Percentiles rank a stretch among this genome's conserved stretches.
Evolutionary conservation across 2,329 filamentous ascomycete species (phyloP).

Genomic region (Beauveria asiatica): DNA sequence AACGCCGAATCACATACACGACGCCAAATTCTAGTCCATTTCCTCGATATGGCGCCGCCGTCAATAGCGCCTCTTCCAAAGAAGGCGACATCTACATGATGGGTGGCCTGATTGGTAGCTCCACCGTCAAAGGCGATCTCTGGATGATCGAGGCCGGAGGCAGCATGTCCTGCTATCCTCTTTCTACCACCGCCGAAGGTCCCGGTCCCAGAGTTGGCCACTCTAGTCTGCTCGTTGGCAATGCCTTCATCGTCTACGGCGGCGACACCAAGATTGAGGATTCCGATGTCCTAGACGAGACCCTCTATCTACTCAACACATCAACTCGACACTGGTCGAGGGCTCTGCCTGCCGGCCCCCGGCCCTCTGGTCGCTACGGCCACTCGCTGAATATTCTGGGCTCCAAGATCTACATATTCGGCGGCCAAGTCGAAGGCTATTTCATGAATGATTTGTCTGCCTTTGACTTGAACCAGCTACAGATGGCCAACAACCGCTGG

Average conservation of each 20-base stretch:
- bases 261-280: slow-evolving; percentile 98
- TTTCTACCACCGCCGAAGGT: slow-evolving; percentile 86
- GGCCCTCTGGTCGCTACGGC: slow-evolving; percentile 86
- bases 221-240: slow-evolving; percentile 86
- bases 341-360: slow-evolving; percentile 75
- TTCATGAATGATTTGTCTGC: slow-evolving; percentile 97
- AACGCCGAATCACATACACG: slow-evolving; percentile 78
- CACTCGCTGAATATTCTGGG: slow-evolving; percentile 94
- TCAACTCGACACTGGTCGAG: slow-evolving; percentile 98
- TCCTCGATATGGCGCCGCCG: slow-evolving; percentile 91
- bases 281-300: slow-evolving; percentile 84
- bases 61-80: slow-evolving; percentile 87
- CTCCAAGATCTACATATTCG: slow-evolving; percentile 96
- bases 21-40: slow-evolving; percentile 79
- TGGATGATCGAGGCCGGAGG: slow-evolving; percentile 95
- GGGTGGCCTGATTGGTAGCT: slow-evolving; percentile 91
- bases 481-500: slow-evolving; percentile 87
- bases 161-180: slow-evolving; percentile 82
- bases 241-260: slow-evolving; percentile 97
- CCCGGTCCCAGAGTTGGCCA: slow-evolving; percentile 93
- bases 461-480: slow-evolving; percentile 91
- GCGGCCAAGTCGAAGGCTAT: slow-evolving; percentile 91
- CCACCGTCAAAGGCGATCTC: slow-evolving; percentile 90
- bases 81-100: slow-evolving; percentile 97
- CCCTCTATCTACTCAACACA: slow-evolving; percentile 91